These are phyloP conservation scores for Xeromyces bisporus DNA, from an alignment of 495 filamentous ascomycete genomes.

Conservation along the genomic window DNA sequence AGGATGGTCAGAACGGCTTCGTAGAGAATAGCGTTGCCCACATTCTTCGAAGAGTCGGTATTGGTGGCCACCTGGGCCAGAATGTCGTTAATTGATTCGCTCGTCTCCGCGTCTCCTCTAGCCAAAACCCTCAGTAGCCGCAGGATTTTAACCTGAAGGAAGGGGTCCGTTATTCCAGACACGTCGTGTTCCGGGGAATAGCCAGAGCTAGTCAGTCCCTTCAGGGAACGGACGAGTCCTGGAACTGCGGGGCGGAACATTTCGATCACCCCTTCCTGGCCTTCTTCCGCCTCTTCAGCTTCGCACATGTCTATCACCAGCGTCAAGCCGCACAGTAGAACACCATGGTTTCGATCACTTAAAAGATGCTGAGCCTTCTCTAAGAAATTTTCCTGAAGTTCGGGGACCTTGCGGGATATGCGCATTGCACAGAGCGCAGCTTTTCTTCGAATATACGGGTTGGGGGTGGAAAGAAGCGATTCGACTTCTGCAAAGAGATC, in stretches of 20 bases:
- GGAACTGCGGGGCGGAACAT: constrained; percentile 70
- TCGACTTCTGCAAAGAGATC: constrained; percentile 94
- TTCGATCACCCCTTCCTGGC: constrained; percentile 69
- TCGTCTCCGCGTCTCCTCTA: constrained; percentile 73
- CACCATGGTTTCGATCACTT: constrained; percentile 85
- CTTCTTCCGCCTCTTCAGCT: constrained; percentile 77
- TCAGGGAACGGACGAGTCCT: constrained; percentile 73
- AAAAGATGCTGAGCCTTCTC: constrained; percentile 85
- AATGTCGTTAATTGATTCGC: constrained; percentile 97
- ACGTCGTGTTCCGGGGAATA: constrained; percentile 98
- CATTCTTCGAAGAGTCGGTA: constrained; percentile 95
- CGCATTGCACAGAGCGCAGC: constrained; percentile 99
- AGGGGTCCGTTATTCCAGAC: constrained; percentile 95
- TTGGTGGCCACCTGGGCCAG: constrained; percentile 96
- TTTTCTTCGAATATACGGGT: constrained; percentile 93
- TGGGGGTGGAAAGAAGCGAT: constrained; percentile 71
- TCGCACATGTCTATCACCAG: constrained; percentile 86
- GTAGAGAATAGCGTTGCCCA: constrained; percentile 94
- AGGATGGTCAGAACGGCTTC: constrained; percentile 94
- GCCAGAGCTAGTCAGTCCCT: constrained; percentile 79
- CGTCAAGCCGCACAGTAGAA: constrained; percentile 81
- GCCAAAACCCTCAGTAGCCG: constrained; percentile 69
- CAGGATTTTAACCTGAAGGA: constrained; percentile 91
- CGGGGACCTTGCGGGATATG: constrained; percentile 93
- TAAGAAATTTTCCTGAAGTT: constrained; percentile 90